A percentile compares a stretch with the other conserved stretches of the same genome.
Evolutionary conservation across 1,284 basidiomycete genomes (phyloP).

Genomic region (Mycocalia duriaeana): DNA sequence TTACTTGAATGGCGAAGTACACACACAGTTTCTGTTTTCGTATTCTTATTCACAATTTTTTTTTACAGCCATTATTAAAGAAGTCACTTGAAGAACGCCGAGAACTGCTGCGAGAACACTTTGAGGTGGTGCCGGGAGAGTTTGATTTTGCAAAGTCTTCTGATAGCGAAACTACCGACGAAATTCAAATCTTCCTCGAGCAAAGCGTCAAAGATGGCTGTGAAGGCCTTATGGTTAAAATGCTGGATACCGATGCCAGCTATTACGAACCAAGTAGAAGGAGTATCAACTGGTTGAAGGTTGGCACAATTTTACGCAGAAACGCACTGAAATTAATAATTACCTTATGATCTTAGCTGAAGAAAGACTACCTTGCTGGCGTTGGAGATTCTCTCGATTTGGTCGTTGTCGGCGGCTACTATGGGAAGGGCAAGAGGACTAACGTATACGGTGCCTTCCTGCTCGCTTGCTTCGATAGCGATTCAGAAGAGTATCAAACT

Average conservation of each 20-base stretch:
- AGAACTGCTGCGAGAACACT: slow-evolving; percentile 73
- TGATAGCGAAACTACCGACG: slow-evolving; percentile 86
- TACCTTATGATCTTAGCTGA: slow-evolving; percentile 56
- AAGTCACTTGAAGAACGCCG: slow-evolving; percentile 73
- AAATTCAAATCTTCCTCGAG: slow-evolving; percentile 93
- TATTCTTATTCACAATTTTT: slow-evolving; percentile 2
- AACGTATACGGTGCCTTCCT: slow-evolving; percentile 95
- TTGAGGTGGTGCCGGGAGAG: slow-evolving; percentile 81
- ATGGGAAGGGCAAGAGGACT: slow-evolving; percentile 96
- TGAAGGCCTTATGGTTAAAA: slow-evolving; percentile 99
- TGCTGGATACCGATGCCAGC: slow-evolving; percentile 87
- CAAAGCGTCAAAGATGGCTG: slow-evolving; percentile 97
- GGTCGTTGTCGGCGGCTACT: slow-evolving; percentile 94
- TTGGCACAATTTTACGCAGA: slow-evolving; percentile 25
- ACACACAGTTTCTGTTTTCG: slow-evolving; percentile 16
- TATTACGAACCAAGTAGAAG: slow-evolving; percentile 94
- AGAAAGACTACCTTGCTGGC: slow-evolving; percentile 97
- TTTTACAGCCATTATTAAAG: slow-evolving; percentile 51
- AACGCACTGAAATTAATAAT: not conserved
- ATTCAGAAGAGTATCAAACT: slow-evolving; percentile 89
- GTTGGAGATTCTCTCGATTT: slow-evolving; percentile 97
- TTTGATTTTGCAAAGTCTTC: slow-evolving; percentile 91
- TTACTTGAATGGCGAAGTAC: slow-evolving; percentile 89
- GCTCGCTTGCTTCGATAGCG: slow-evolving; percentile 89
- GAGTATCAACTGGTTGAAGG: slow-evolving; percentile 98